Conservation (phyloP, 208 protist species). For the Trichomonas vaginalis region DNA sequence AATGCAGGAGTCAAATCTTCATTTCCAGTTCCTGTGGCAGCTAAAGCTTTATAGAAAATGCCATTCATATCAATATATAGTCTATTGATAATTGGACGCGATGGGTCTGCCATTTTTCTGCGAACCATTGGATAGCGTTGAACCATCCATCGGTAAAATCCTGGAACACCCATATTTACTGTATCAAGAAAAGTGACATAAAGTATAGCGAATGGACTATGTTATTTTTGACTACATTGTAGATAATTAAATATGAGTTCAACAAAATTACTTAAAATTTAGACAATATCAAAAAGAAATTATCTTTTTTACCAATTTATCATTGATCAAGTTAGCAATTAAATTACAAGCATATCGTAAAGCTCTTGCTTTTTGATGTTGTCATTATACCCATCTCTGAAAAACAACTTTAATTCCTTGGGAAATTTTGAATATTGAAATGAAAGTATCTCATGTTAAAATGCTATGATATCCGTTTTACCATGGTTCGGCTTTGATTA, state of each 20-base stretch:
- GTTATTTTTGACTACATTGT: background rate
- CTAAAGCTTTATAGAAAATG: background rate
- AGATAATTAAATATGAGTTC: background rate
- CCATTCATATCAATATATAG: conserved; percentile 9
- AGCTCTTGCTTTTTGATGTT: too few relatives aligned
- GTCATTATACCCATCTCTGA: too few relatives aligned
- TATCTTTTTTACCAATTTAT: background rate
- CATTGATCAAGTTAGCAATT: background rate
- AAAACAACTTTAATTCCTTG: too few relatives aligned
- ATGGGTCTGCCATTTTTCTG: background rate
- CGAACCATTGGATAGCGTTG: conserved; percentile 3
- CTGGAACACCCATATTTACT: conserved; percentile 23
- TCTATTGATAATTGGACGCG: background rate
- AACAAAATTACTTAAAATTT: background rate
- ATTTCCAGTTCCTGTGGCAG: background rate
- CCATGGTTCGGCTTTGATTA: too few relatives aligned
- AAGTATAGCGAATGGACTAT: too few relatives aligned
- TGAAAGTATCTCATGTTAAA: too few relatives aligned
- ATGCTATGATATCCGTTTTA: too few relatives aligned
- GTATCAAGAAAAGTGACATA: too few relatives aligned
- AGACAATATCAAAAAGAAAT: background rate
- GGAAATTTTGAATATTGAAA: too few relatives aligned
- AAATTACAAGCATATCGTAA: background rate
- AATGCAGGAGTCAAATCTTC: background rate
- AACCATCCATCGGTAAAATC: conserved; percentile 15